Base-by-base conservation (phyloP, 495 filamentous ascomycete genomes). In the Schizothecium vesticola region DNA sequence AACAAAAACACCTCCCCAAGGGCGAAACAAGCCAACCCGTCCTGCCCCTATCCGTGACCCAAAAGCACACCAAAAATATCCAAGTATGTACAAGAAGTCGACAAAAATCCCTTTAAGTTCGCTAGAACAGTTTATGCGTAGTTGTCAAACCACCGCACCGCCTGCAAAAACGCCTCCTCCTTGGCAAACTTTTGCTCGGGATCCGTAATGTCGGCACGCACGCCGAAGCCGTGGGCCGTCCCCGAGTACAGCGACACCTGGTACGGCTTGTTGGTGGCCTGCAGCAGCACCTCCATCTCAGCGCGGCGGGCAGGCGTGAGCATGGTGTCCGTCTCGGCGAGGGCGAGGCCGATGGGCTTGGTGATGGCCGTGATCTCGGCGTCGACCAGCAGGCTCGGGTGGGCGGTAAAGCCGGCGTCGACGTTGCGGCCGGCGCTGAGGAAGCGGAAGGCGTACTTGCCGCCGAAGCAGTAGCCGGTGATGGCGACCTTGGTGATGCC, bases 161-260 rank as follows among this genome's bases (percentile, higher is more conserved):
- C 89, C 81, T 93, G 90, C 69, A 83, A 80, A 76, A 91, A 92
- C 57, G 91, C 89, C 79, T 87, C 84, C 80, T 94, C 89, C 82
- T 92, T 93, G 23, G 88, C 89, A 72, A 85, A 92, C 80, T 87
- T 90, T 73, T 85, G 78, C 66, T 82, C 72, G 65, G 79, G 79
- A 59, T 89, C 82, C 57, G 70, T 84, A 70, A 89, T 67, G 67
- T 92, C 87, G 11, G 77, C 82, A 22, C 89, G 80, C 16, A 91
- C 88, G 16, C 86, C 87, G 72, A 93, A 94, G 21, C 91, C 91
- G 70, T 93, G 91, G 28, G 69, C 29, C 43, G 90, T 88, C 55
- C 86, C 87, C 56, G 85, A 81, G 80, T 86, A 93, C 64, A 93
- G 72, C 62, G 82, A 86, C 64, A 91, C 84, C 74, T 91, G 88